phyloP scores from a whole-genome alignment of 2,329 filamentous ascomycete species.

The Sclerotinia borealis region DNA sequence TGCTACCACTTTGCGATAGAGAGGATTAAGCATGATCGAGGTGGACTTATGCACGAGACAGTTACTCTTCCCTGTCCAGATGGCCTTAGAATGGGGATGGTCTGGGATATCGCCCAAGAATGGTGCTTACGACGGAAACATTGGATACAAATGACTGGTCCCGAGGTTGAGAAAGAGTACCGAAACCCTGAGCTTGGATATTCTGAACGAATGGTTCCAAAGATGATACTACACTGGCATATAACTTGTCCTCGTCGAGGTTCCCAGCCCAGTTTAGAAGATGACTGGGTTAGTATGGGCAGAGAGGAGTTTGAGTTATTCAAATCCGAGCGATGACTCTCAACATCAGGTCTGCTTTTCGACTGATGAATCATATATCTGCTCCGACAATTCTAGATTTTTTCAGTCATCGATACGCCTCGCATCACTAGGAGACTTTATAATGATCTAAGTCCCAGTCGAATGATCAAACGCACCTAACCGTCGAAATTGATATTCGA shows the following conservation, averaged over 20 bases:
- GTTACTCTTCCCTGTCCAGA: neutral
- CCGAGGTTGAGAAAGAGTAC: neutral
- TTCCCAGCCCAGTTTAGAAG: neutral
- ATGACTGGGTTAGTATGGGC: neutral
- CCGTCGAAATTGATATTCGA: too few relatives aligned
- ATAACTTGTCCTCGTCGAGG: neutral
- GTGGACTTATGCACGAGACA: neutral
- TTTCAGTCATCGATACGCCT: neutral
- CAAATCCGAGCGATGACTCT: slow-evolving; percentile 21
- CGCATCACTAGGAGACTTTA: neutral
- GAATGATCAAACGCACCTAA: neutral
- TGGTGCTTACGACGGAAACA: slow-evolving; percentile 9
- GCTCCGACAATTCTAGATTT: neutral
- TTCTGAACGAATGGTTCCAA: neutral
- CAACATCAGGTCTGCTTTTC: neutral
- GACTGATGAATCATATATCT: neutral
- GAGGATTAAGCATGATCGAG: neutral
- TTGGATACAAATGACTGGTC: slow-evolving; percentile 5
- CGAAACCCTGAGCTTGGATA: neutral
- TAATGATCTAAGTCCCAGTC: neutral
- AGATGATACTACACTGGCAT: slow-evolving; percentile 4
- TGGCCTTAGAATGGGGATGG: slow-evolving; percentile 11
- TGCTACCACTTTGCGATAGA: neutral
- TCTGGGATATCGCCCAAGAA: slow-evolving; percentile 11
- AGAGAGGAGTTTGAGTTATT: slow-evolving; percentile 9